Evolutionary conservation across 345 rosid genomes (phyloP), one percentile per base, ranked within the genome.

Genomic region (thale cress (Arabidopsis thaliana)): DNA sequence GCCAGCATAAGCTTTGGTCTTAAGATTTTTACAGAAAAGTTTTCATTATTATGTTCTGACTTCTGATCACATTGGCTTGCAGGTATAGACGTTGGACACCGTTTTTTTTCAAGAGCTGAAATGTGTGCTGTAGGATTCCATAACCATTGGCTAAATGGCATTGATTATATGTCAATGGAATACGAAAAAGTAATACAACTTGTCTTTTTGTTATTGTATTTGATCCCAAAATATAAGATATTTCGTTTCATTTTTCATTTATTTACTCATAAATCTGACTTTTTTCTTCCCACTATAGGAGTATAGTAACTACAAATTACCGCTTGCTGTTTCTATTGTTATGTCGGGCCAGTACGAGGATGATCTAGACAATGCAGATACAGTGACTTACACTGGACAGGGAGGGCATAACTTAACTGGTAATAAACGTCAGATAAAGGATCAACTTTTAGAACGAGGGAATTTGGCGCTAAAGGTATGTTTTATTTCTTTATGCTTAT

Each of bases 291-390:
- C 63, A 40, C 33, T 84, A 41, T 83, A 95, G 97, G 88, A 79
- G 59, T 78, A 84, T 66, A 9, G n/a, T 32, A 42, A 82, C 40
- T 88, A 86, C 72, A 58, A 41, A 1, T 79, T 92, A 37, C 99
- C 99, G 41, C 69, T 95, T 70, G 96, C 96, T 0, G 82, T 84
- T 52, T 87, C 91, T 50, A 83, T 95, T 68, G 88, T 95, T 65
- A 55, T 95, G 66, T 95, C 99, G 2, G 99, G 99, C 70, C 84
- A 88, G 90, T 95, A 95, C 37, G 97, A 95, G 76, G 99, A 93
- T 87, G 99, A 95, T 81, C 73, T 88, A 8, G 99, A 95, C 87
- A 90, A 95, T 80, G 89, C 97, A 16, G 99, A 95, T 45, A 91
- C 86, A 40, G 85, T 95, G 51, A 79, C 86, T 20, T 95, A 95